Percentiles rank a stretch among this genome's conserved stretches.
These are phyloP conservation scores for Polyplosphaeria fusca DNA, from an alignment of 495 filamentous ascomycete genomes.

Conservation along the genomic window DNA sequence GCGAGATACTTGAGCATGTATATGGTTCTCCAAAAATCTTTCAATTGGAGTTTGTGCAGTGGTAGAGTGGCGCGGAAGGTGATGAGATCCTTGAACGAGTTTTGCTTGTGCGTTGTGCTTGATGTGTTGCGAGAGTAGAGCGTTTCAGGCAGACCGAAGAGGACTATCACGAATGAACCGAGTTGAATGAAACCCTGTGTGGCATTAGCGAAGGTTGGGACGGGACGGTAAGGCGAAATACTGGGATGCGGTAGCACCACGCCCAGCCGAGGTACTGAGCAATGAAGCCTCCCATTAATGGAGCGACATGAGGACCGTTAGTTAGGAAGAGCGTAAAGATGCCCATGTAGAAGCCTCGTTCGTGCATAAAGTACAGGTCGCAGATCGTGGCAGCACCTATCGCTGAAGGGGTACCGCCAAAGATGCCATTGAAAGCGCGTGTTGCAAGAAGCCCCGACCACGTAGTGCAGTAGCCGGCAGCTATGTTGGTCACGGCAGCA, in stretches of 20 bases:
- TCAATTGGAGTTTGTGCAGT: constrained; percentile 20
- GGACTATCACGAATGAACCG: constrained; percentile 39
- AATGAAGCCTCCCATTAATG: constrained; percentile 45
- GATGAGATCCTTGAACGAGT: constrained; percentile 10
- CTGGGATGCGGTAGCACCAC: constrained; percentile 38
- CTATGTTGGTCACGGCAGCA: constrained; percentile 39
- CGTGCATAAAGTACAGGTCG: constrained; percentile 13
- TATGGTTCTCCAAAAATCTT: constrained; percentile 31
- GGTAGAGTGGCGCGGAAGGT: constrained; percentile 15
- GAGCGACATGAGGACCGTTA: constrained; percentile 42
- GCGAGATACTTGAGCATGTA: constrained; percentile 35
- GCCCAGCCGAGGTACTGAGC: constrained; percentile 43
- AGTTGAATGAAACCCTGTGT: constrained; percentile 38
- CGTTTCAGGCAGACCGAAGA: constrained; percentile 45
- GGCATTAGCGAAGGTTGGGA: not conserved
- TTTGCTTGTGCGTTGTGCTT: not conserved
- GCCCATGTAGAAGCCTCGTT: constrained; percentile 35
- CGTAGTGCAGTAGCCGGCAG: constrained; percentile 26
- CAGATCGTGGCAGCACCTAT: constrained; percentile 31
- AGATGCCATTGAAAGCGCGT: constrained; percentile 23
- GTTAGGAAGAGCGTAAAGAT: constrained; percentile 31
- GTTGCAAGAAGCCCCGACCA: constrained; percentile 20
- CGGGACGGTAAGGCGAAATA: not conserved
- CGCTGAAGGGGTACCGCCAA: constrained; percentile 10
- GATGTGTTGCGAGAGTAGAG: constrained; percentile 35